phyloP scores from a whole-genome alignment of 495 filamentous ascomycete species.

The Penicillium ochrochloron region DNA sequence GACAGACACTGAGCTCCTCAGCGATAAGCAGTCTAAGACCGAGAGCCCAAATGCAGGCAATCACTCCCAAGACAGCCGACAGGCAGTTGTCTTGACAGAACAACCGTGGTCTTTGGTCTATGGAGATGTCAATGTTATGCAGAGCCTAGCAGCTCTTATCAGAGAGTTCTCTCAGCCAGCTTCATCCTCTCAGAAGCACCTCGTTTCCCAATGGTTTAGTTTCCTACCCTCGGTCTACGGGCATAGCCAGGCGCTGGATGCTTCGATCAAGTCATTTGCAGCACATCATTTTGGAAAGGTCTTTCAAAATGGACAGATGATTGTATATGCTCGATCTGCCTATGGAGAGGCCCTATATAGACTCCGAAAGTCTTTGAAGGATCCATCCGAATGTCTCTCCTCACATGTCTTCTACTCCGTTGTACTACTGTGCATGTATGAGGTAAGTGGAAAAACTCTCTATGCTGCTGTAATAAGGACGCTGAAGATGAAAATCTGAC shows the following conservation, averaged over 20 bases:
- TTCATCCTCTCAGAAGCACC: slow-evolving; percentile 20
- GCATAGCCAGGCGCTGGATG: slow-evolving; percentile 34
- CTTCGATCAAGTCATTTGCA: slow-evolving; percentile 36
- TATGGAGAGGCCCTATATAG: slow-evolving; percentile 37
- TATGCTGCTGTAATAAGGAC: background rate
- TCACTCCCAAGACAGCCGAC: slow-evolving; percentile 1
- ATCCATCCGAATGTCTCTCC: slow-evolving; percentile 32
- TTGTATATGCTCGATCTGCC: slow-evolving; percentile 35
- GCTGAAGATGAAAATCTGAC: background rate
- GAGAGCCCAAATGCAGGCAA: background rate
- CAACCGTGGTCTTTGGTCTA: slow-evolving; percentile 13
- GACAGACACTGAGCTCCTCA: background rate
- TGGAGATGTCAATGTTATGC: slow-evolving; percentile 30
- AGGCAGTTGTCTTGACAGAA: slow-evolving; percentile 12
- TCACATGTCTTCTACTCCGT: slow-evolving; percentile 41
- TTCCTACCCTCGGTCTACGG: slow-evolving; percentile 40
- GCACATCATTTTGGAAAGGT: slow-evolving; percentile 39
- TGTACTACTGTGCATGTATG: slow-evolving; percentile 41
- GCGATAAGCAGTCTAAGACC: background rate
- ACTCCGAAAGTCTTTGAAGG: slow-evolving; percentile 32
- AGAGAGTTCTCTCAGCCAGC: slow-evolving; percentile 32
- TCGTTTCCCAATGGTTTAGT: slow-evolving; percentile 35
- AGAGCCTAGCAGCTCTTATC: slow-evolving; percentile 31
- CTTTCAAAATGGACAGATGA: slow-evolving; percentile 29
- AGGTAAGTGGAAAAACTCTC: slow-evolving; percentile 27